These are phyloP conservation scores for Arabidopsis lyrata DNA, from an alignment of 441 rosid genomes.

Conservation along the genomic window DNA sequence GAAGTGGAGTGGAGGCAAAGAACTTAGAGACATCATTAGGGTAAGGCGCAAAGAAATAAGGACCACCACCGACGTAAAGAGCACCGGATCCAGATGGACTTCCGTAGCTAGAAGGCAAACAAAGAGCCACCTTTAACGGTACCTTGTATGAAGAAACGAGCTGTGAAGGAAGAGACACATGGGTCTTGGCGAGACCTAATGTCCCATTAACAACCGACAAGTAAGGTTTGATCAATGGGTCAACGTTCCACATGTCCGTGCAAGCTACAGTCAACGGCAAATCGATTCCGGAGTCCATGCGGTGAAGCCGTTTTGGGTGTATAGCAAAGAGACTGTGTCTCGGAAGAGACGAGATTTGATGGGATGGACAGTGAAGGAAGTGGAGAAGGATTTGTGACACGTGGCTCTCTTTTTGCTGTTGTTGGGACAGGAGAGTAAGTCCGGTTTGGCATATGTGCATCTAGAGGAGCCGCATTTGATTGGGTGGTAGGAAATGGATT, in stretches of 20 bases:
- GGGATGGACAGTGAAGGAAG: slow-evolving; percentile 21
- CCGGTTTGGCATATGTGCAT: slow-evolving; percentile 1
- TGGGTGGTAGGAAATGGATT: slow-evolving; percentile 17
- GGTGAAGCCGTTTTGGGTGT: slow-evolving; percentile 14
- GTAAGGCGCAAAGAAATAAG: neutral
- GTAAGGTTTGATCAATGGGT: neutral
- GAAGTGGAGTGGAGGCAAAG: no score
- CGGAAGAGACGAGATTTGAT: slow-evolving; percentile 23
- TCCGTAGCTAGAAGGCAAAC: slow-evolving; percentile 25
- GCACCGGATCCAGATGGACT: neutral
- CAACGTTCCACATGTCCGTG: slow-evolving; percentile 4
- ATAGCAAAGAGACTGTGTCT: slow-evolving; percentile 18
- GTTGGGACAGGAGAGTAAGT: slow-evolving; percentile 15
- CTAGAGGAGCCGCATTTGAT: slow-evolving; percentile 22
- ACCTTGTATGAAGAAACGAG: slow-evolving; percentile 7
- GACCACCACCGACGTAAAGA: slow-evolving; percentile 30
- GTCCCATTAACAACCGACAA: slow-evolving; percentile 15
- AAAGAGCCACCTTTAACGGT: slow-evolving; percentile 1
- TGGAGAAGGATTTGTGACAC: slow-evolving; percentile 11
- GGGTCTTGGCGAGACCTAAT: slow-evolving; percentile 18
- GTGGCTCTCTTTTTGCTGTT: slow-evolving; percentile 7
- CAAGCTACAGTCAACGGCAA: slow-evolving; percentile 19
- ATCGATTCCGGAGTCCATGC: neutral
- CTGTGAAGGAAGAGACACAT: slow-evolving; percentile 20
- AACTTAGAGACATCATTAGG: no score